Evolutionary conservation across 805 yeast species (phyloP).

Genomic region (Isabelozyma pseudorhagii): DNA sequence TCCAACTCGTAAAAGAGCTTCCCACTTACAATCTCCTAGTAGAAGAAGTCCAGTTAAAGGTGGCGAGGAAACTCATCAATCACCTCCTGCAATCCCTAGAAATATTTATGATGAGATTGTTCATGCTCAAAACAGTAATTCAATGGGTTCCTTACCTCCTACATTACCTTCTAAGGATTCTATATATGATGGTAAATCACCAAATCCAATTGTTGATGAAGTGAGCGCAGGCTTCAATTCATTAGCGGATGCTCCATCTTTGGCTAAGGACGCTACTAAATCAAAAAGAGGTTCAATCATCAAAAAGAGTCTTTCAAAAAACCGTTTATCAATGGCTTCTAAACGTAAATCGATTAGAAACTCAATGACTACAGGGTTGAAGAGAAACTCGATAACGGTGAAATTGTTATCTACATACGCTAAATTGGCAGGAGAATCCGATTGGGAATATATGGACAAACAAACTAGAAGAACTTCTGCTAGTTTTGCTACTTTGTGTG

Average conservation of each 20-base stretch:
- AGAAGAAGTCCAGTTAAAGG: conserved; percentile 1
- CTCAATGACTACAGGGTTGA: conserved; percentile 45
- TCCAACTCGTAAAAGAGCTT: conserved; percentile 16
- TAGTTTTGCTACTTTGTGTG: conserved; percentile 75
- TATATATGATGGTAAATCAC: conserved; percentile 7
- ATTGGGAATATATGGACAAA: conserved; percentile 67
- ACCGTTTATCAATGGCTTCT: conserved; percentile 19
- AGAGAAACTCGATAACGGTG: conserved; percentile 68
- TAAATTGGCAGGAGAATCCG: conserved; percentile 59
- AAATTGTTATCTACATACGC: conserved; percentile 72
- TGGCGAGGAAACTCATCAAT: conserved; percentile 5
- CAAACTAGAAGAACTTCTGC: conserved; percentile 75
- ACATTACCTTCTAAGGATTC: conserved; percentile 40
- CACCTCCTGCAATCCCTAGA: conserved; percentile 35
- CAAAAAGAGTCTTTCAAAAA: conserved; percentile 20
- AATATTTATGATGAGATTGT: conserved; percentile 43
- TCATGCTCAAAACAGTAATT: conserved; percentile 25
- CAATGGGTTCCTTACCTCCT: conserved; percentile 31
- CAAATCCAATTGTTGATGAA: conserved; percentile 16
- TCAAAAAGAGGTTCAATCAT: conserved; percentile 28
- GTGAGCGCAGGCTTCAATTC: conserved; percentile 7
- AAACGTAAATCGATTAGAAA: conserved; percentile 36
- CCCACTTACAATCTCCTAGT: conserved; percentile 14
- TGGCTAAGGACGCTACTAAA: conserved; percentile 9
- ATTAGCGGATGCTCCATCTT: conserved; percentile 27